Evolutionary conservation across 495 filamentous ascomycete species (phyloP), one percentile per base, ranked within the genome.

Genomic region (Gamarada debralockiae): DNA sequence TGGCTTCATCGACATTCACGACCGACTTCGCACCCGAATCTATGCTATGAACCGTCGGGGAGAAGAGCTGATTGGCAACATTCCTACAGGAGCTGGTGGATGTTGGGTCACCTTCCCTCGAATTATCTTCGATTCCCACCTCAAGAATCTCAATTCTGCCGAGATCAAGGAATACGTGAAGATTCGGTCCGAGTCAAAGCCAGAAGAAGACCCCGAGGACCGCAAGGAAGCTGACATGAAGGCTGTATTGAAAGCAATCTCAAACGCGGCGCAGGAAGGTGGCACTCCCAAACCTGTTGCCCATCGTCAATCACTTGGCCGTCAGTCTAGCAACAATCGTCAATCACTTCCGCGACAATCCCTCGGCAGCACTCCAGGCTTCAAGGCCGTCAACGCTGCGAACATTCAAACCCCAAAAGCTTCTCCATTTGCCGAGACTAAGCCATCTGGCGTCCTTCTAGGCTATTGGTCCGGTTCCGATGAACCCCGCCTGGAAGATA

Each of bases 91-190:
- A 8, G 74, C 76, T 13, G 77, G 77, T 20, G 76, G 75, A 39
- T 77, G 74, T 55, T 79, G 76, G 77, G 74, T 78, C 18, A 78
- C 75, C 0, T 79, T 79, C 29, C 70, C 76, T 40, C 64, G 73
- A 47, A 67, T 79, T 14, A 73, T 74, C 22, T 81, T 79, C 50
- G 69, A 74, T 1, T 42, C 63, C 10, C 75, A 76, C 43, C 71
- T 81, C 5, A 56, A 73, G 22, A 64, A 67, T 8, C 67, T 73
- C 7, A 72, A 72, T 23, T 69, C 77, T 36, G 63, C 72, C 15
- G 67, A 74, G 9, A 59, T 81, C 48, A 81, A 81, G 51, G 77
- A 79, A 50, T 81, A 75, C 43, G 77, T 81, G 27, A 77, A 73
- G 58, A 64, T 78, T 21, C 70, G 74, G 10, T 53, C 62, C 8